Evolutionary conservation across 73 alveolate genomes (phyloP).

Genomic region (Paraurostyla sp.): DNA sequence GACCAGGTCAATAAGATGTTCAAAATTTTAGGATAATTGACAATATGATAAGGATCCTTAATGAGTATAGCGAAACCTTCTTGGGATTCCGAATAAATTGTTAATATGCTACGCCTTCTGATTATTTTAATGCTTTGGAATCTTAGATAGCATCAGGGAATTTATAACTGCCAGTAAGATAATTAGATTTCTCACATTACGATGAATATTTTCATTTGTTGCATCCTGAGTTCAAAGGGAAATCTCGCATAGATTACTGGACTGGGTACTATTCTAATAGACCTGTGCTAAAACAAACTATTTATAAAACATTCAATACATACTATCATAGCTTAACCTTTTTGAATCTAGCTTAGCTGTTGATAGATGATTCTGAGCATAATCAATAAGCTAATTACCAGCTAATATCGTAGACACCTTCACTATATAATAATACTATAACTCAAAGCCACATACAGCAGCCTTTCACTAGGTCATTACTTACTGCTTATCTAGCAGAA

Average conservation of each 20-base stretch:
- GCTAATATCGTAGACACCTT: too few species aligned
- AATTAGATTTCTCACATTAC: constrained; percentile 57
- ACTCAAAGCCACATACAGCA: too few species aligned
- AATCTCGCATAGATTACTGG: constrained; percentile 60
- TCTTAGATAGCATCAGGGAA: neutral
- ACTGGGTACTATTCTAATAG: constrained; percentile 72
- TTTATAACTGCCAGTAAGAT: neutral
- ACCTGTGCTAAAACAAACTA: constrained; percentile 27
- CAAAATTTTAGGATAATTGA: constrained; percentile 23
- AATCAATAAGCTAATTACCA: neutral
- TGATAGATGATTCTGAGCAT: neutral
- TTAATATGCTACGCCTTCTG: constrained; percentile 60
- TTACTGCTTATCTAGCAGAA: neutral
- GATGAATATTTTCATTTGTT: constrained; percentile 59
- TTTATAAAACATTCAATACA: constrained; percentile 20
- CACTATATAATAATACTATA: too few species aligned
- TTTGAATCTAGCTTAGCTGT: neutral
- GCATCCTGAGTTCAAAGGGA: constrained; percentile 43
- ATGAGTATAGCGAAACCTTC: constrained; percentile 15
- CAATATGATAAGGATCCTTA: constrained; percentile 21
- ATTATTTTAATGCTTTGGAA: constrained; percentile 46
- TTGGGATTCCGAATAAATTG: constrained; percentile 46
- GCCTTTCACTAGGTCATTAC: neutral
- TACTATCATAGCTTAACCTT: neutral
- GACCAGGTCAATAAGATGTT: neutral